Base-by-base conservation (phyloP, 306 rosid species). In the Trifolium repens region DNA sequence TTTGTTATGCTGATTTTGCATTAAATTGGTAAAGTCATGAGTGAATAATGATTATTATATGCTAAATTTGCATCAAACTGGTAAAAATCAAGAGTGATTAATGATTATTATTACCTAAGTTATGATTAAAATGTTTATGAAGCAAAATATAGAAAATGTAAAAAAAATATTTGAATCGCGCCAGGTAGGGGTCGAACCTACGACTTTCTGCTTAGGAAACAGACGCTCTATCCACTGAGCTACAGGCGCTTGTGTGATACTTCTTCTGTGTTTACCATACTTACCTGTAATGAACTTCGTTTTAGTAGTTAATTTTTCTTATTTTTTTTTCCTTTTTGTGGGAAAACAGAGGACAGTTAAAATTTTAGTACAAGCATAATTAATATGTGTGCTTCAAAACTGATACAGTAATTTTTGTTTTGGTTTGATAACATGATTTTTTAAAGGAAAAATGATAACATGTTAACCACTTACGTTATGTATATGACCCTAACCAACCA, bases 161-260 rank as follows among this genome's bases (percentile, higher is more conserved):
- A 52, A 52, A 50, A 0, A 2, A 43, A 9, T 2, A 4, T 0
- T 0, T 3, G 1, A 46, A 11, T 0, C 52, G 52, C 52, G 52
- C 52, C 52, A 46, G 52, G 52, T 46, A 52, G 85, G 85, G 87
- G 81, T 83, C 81, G 86, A 87, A 85, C 87, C 86, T 85, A 84
- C 83, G 91, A 87, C 86, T 82, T 89, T 89, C 88, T 85, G 85
- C 84, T 87, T 90, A 84, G 89, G 96, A 88, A 90, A 88, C 84
- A 86, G 92, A 88, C 85, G 84, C 87, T 87, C 91, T 84, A 87
- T 87, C 89, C 89, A 88, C 90, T 46, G 52, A 46, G 52, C 89
- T 85, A 86, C 89, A 85, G 86, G 89, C 88, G 87, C 91, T 66
- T 24, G 0, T 0, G 1, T 5, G 0, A 0, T 0, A 1, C 1